Evolutionary conservation across 768 basidiomycete genomes (phyloP), one percentile per base, ranked within the genome.

Genomic region (Rhodotorula paludigena): DNA sequence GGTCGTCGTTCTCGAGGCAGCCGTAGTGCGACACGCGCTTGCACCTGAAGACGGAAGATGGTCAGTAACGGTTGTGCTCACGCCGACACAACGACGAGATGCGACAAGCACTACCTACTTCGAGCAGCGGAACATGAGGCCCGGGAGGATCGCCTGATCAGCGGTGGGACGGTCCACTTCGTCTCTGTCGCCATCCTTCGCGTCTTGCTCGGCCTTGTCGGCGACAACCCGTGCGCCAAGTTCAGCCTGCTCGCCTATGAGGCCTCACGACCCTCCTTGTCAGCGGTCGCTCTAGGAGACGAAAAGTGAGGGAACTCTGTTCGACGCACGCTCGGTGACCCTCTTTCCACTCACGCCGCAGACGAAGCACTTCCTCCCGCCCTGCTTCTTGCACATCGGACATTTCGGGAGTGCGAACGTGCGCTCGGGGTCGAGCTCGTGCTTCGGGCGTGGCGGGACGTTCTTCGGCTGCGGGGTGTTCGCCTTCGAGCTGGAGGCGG

Each of bases 51-150:
- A 25, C 35, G 7, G 48, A 7, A 36, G 51, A 9, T 4, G 38
- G n/a, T 66, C 49, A 60, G 48, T 9, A 14, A 8, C 28, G 21
- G 16, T 3, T 2, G n/a, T 49, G 11, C 36, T 5, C 8, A 20
- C 20, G 23, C 7, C 35, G 14, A 51, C 36, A 21, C 20, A 7
- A 59, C n/a, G 33, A 42, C 41, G n/a, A n/a, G n/a, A n/a, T n/a
- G n/a, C n/a, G n/a, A n/a, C n/a, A n/a, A n/a, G n/a, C n/a, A n/a
- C n/a, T n/a, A 64, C 64, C 23, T 1, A 73, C 69, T 58, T 56
- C 15, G 30, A 33, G 66, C 75, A 76, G 16, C 75, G 71, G 57
- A 74, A 74, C 56, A 76, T 71, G 5, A 72, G 47, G 0, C 64
- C 67, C 8, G 65, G 64, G 32, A n/a, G 18, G 39, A 54, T 8